Evolutionary conservation across 1,284 basidiomycete genomes (phyloP).

Genomic region (Apiotrichum laibachii): DNA sequence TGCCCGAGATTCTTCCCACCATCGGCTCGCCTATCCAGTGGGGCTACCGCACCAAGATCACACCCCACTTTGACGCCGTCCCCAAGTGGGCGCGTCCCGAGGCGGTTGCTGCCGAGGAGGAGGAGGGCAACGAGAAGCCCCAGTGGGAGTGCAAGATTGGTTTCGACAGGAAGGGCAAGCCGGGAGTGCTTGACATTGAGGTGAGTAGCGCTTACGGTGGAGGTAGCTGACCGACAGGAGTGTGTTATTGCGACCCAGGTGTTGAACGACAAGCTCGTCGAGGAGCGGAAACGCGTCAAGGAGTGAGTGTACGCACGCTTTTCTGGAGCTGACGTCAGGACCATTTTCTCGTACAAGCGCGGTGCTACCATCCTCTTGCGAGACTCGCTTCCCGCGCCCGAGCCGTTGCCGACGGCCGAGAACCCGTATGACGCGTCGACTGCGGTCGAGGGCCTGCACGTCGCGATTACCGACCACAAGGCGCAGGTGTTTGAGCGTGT

Average conservation of each 20-base stretch:
- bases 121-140: slow-evolving; percentile 17
- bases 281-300: slow-evolving; percentile 65
- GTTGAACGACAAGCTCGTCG: slow-evolving; percentile 68
- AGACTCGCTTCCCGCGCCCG: slow-evolving; percentile 64
- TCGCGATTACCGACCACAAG: slow-evolving; percentile 82
- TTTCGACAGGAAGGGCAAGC: slow-evolving; percentile 78
- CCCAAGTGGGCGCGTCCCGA: slow-evolving; percentile 53
- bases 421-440: slow-evolving; percentile 30
- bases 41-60: slow-evolving; percentile 93
- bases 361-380: slow-evolving; percentile 89
- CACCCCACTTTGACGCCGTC: slow-evolving; percentile 89
- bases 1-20: slow-evolving; percentile 72
- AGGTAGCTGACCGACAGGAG: slow-evolving; percentile 58
- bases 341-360: slow-evolving; percentile 75
- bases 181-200: slow-evolving; percentile 87
- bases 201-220: slow-evolving; percentile 52
- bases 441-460: slow-evolving; percentile 50
- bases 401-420: slow-evolving; percentile 33
- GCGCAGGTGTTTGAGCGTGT: slow-evolving; percentile 79
- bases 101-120: slow-evolving; percentile 7
- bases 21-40: slow-evolving; percentile 85
- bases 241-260: slow-evolving; percentile 86
- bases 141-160: slow-evolving; percentile 59
- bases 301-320: slow-evolving; percentile 56
- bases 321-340: slow-evolving; percentile 53